A percentile compares a stretch with the other conserved stretches of the same genome.
phyloP scores from a whole-genome alignment of 2,329 filamentous ascomycete species.

The Alternaria burnsii region DNA sequence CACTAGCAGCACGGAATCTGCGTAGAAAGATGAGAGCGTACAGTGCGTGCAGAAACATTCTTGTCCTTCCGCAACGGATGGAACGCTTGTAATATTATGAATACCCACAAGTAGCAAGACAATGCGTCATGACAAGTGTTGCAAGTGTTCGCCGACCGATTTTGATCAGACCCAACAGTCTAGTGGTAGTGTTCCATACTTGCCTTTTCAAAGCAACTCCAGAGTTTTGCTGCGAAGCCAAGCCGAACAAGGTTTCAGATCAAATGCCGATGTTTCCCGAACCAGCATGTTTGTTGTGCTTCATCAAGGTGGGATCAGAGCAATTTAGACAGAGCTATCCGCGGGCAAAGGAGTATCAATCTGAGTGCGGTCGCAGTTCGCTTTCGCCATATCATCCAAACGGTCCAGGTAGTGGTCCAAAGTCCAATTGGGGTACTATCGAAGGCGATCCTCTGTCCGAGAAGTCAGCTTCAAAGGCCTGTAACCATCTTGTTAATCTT shows the following conservation, averaged over 20 bases:
- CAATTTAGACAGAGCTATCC: not conserved
- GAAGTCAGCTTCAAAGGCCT: conserved; percentile 26
- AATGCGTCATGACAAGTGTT: not conserved
- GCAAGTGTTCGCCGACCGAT: not conserved
- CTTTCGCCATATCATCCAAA: not conserved
- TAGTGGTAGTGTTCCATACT: not conserved
- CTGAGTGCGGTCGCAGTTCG: not conserved
- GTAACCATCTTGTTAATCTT: not conserved
- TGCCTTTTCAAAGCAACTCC: not conserved
- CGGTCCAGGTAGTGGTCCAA: not conserved
- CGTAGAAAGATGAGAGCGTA: not conserved
- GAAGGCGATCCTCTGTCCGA: conserved; percentile 38
- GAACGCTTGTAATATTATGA: not conserved
- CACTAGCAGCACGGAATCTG: not conserved
- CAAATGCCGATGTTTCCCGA: not conserved
- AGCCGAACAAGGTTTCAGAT: not conserved
- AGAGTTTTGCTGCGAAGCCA: not conserved
- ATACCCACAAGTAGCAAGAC: not conserved
- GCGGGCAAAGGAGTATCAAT: not conserved
- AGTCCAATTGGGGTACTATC: conserved; percentile 17
- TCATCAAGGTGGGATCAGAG: not conserved
- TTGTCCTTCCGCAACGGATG: not conserved
- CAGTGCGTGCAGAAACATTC: not conserved
- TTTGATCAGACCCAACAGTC: not conserved
- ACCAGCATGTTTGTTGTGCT: not conserved